Percentiles rank a stretch among this genome's conserved stretches.
These are phyloP conservation scores for Chlamydomonas sp. DNA, from an alignment of 139 green algal genomes.

Conservation along the genomic window DNA sequence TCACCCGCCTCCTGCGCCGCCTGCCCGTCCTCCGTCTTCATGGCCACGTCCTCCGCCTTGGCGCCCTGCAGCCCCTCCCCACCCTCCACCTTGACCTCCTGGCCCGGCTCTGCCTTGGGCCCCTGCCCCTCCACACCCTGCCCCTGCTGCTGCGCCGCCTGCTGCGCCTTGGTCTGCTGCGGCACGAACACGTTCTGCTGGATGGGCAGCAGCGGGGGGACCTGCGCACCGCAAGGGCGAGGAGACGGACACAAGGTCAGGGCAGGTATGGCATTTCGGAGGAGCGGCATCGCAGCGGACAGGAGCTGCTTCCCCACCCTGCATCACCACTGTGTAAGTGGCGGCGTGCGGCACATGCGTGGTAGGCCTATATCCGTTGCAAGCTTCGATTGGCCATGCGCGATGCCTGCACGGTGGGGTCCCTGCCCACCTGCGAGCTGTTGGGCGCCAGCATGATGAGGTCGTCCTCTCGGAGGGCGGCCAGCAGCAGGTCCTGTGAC, in stretches of 20 bases:
- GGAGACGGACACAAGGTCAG: too few relatives aligned
- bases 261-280: too few relatives aligned
- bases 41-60: too few relatives aligned
- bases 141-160: slow-evolving; percentile 3
- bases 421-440: slow-evolving; percentile 69
- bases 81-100: slow-evolving; percentile 35
- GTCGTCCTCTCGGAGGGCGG: slow-evolving; percentile 84
- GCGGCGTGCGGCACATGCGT: background rate
- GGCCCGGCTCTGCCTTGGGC: background rate
- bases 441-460: slow-evolving; percentile 93
- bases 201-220: slow-evolving; percentile 66
- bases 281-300: too few relatives aligned
- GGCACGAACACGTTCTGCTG: slow-evolving; percentile 62
- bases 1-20: too few relatives aligned
- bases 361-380: background rate
- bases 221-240: background rate
- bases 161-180: slow-evolving; percentile 8
- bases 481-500: slow-evolving; percentile 87
- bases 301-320: too few relatives aligned
- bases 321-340: too few relatives aligned
- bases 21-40: too few relatives aligned
- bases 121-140: slow-evolving; percentile 11
- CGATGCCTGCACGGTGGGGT: too few relatives aligned
- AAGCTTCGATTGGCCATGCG: background rate
- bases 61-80: background rate